Evolutionary conservation across 768 basidiomycete genomes (phyloP), one percentile per base, ranked within the genome.

Genomic region (Suillus paluster): DNA sequence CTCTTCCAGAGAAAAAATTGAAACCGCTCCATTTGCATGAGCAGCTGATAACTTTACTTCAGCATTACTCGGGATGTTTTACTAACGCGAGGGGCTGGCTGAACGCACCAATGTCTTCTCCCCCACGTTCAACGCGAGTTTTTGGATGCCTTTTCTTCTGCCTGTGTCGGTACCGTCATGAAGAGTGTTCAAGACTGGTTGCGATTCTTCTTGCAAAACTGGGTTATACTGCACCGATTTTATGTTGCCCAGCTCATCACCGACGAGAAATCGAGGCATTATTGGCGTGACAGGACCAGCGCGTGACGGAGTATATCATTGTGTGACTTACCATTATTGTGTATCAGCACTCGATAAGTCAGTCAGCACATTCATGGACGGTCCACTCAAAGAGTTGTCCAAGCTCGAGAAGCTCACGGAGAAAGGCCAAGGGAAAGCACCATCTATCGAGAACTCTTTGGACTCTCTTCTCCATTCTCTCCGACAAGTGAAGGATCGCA

Each of bases 221-320:
- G 75, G 66, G 4, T 71, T 58, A 67, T 83, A 89, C 11, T 67
- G 75, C 60, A 91, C 68, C 9, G 84, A 74, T 75, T 93, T 93
- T 61, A 94, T 83, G 60, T 83, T 85, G 21, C 92, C 93, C 36
- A 91, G 85, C 65, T 92, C 89, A 76, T 94, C 93, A 64, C 91
- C 93, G 49, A 86, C 74, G 56, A 92, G 76, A 75, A 93, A 92
- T 61, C 83, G 84, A 71, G 85, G 77, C 89, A 91, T 92, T 57
- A 62, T 66, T 45, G 11, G 25, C 12, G 36, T 65, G 63, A 59
- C 45, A 36, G 38, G 8, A 56, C 21, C 21, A 19, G 14, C 15
- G 59, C 33, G 48, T 61, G 48, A 52, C 50, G 4, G 12, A 17
- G 21, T 42, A 57, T 34, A 39, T 19, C 27, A 62, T 45, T 45